Base-by-base conservation (phyloP, 1,139 yeast species). In the Lodderomyces theae region DNA sequence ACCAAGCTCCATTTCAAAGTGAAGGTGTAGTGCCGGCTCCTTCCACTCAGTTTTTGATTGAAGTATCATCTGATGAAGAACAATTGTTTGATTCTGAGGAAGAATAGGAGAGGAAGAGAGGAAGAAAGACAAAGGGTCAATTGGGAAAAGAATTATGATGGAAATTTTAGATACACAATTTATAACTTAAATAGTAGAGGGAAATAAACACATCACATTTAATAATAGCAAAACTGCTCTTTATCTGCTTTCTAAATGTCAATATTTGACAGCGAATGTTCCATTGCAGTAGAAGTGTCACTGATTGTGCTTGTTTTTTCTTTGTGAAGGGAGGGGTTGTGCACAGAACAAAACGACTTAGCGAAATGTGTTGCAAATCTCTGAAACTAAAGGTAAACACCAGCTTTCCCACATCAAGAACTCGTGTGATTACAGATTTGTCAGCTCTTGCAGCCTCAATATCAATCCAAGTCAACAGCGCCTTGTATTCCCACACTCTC, bases 41-140 rank as follows among this genome's bases (percentile, higher is more conserved):
- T 35, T 47, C 55, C 24, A 49, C 35, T n/a, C 49, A 61, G 22
- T 59, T 62, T 36, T 53, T 60, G 41, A 50, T 51, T 38, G 45
- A 51, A 15, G 46, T 54, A 3, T 47, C 54, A 10, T 46, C 53
- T 11, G 55, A 50, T 11, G 49, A 54, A 15, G 31, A 28, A 16
- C 18, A 15, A 5, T 28, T 28, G 4, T 28, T n/a, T 15, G 31
- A 28, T 6, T 62, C 58, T 5, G 61, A 43, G 10, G 41, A 41
- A 11, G 45, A 60, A 5, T 44, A 35, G 13, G 58, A 5, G 45
- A 35, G 13, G 58, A 54, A 1, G 46, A 45, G n/a, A 51, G 47
- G 12, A 26, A 28, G 15, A 39, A 33, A 18, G 42, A 35, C 26
- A 32, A 32, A 9, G 25, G n/a, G n/a, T n/a, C n/a, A n/a, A n/a